Base-by-base conservation (phyloP, 768 basidiomycete genomes). In the Trametes coccinea region DNA sequence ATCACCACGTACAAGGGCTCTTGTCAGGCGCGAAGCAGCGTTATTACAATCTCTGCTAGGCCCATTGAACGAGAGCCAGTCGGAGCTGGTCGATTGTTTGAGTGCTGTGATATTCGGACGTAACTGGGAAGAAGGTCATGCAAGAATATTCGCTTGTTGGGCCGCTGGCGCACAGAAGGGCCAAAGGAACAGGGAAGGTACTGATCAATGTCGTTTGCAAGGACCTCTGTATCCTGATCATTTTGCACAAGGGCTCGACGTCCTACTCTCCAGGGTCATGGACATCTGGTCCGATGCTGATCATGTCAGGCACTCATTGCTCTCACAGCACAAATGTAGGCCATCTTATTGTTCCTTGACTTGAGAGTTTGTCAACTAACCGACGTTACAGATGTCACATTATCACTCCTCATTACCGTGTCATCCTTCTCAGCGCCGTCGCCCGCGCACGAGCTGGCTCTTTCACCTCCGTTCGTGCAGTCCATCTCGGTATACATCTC, bases 231-330 rank as follows among this genome's bases (percentile, higher is more conserved):
- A 40, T 14, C 14, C 34, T 54, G 16, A 14, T 40, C 39, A 8
- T 10, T 62, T 40, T 56, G 61, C 60, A 50, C 58, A 57, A 85
- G 86, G 75, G 16, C 76, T 88, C 13, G 74, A 78, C 9, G 66
- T 72, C 1, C 75, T 89, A 37, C 73, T 89, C 27, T 72, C 78
- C 41, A 76, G 72, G 49, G 72, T 83, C 0, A 69, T 91, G 6
- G 83, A 85, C 5, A 70, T 80, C 0, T 98, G 96, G 96, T 79
- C 88, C 4, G 82, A 87, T 27, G 73, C 85, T 1, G 89, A 89
- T 48, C 89, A 94, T 68, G 80, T 97, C 69, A 90, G 86, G 63
- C 89, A 90, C 71, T 92, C 93, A 0, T 74, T 91, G 27, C 77
- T 93, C 6, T 82, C 84, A 22, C 80, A 82, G 17, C 93, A 96